Evolutionary conservation across 2,329 filamentous ascomycete genomes (phyloP), one percentile per base, ranked within the genome.

Genomic region (Thielaviopsis cerberus): DNA sequence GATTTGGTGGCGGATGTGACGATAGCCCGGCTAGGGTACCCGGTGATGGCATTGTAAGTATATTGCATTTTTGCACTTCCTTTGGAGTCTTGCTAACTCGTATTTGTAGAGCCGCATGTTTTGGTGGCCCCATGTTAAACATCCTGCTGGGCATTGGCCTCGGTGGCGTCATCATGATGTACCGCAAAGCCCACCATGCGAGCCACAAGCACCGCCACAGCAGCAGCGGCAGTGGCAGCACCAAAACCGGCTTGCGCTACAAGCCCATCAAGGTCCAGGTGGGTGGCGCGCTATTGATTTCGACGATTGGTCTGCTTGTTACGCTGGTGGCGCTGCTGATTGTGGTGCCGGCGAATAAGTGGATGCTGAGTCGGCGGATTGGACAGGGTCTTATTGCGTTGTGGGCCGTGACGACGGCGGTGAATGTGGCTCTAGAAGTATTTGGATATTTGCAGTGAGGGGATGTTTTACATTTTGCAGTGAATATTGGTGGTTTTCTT

Each of bases 71-170:
- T 17, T 50, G 11, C 25, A 51, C 17, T 23, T 11, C 15, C 26
- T 52, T 15, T 15, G 13, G 26, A 4, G 45, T 20, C 13, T 54
- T 48, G 2, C 50, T 56, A 53, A 41, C 45, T 20, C n/a, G 53
- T 30, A 30, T 41, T 37, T 52, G 61, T 62, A 81, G 78, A 48
- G 90, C 87, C 34, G 92, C 92, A 4, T 98, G 92, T 68, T 96
- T 98, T 68, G 92, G 92, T n/a, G 94, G 92, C 0, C 92, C 92
- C 0, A 91, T 98, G 88, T 79, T 98, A 48, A 98, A 98, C 65
- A 98, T 98, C 62, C 73, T 98, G 0, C 79, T 98, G 3, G 92
- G 92, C 0, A 90, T 98, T 56, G 92, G 92, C n/a, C 75, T 97
- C 3, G 86, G 86, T 25, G 92, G 92, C 17, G 78, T 88, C 45